Evolutionary conservation across 1,284 basidiomycete genomes (phyloP).

Genomic region (Pascua guehoae): DNA sequence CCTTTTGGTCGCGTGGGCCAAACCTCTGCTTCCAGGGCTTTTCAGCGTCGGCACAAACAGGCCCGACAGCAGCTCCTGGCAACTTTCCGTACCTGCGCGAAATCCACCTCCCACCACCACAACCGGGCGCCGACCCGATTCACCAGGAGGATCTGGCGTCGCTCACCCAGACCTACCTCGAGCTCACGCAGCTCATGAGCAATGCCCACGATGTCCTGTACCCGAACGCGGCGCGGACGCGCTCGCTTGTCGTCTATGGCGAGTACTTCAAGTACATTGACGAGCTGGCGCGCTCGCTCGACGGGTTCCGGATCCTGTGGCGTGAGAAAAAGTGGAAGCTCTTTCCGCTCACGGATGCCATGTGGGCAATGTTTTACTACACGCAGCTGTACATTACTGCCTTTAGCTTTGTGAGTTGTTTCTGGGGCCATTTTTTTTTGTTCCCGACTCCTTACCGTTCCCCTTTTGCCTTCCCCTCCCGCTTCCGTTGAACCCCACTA

Average conservation of each 20-base stretch:
- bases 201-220: constrained; percentile 50
- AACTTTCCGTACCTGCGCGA: constrained; percentile 46
- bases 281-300: constrained; percentile 43
- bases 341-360: constrained; percentile 39
- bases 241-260: constrained; percentile 42
- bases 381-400: constrained; percentile 46
- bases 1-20: constrained; percentile 50
- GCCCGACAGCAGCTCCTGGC: constrained; percentile 38
- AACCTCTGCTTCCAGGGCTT: constrained; percentile 48
- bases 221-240: constrained; percentile 42
- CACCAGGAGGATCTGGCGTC: constrained; percentile 42
- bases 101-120: constrained; percentile 10
- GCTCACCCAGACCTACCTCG: constrained; percentile 47
- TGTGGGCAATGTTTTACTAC: constrained; percentile 47
- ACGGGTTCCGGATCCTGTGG: constrained; percentile 47
- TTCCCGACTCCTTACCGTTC: no score
- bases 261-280: constrained; percentile 49
- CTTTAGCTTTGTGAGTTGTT: constrained; percentile 45
- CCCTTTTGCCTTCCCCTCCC: no score
- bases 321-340: constrained; percentile 40
- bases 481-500: no score
- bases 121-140: constrained; percentile 12
- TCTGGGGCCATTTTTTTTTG: background rate
- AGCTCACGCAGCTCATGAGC: constrained; percentile 48
- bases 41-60: constrained; percentile 44